Evolutionary conservation across 805 yeast genomes (phyloP).

Genomic region (Lachancea waltii): DNA sequence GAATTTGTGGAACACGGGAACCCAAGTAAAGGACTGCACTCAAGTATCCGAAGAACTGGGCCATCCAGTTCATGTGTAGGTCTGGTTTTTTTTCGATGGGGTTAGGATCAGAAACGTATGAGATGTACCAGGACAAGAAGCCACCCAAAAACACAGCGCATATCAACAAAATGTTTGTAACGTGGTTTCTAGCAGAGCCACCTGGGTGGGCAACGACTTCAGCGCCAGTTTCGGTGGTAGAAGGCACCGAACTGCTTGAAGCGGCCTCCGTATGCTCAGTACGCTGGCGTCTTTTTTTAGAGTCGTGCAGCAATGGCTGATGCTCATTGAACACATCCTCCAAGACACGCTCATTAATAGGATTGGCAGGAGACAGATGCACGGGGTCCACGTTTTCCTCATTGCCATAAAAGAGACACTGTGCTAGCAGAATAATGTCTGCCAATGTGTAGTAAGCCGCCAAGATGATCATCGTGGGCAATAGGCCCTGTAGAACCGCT

Average conservation of each 20-base stretch:
- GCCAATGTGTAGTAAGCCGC: conserved; percentile 92
- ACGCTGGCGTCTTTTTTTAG: conserved; percentile 7
- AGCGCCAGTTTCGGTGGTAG: conserved; percentile 7
- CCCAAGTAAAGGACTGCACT: conserved; percentile 75
- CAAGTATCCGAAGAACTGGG: conserved; percentile 79
- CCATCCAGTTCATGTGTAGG: conserved; percentile 62
- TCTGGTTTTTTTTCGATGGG: conserved; percentile 34
- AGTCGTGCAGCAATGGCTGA: conserved; percentile 21
- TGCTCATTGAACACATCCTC: conserved; percentile 36
- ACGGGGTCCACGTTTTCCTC: conserved; percentile 54
- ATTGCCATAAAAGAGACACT: conserved; percentile 74
- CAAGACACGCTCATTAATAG: conserved; percentile 65
- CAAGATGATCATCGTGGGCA: conserved; percentile 89
- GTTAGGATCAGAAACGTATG: conserved; percentile 43
- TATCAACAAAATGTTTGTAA: conserved; percentile 47
- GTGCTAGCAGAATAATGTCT: conserved; percentile 75
- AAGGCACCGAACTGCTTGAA: conserved; percentile 8
- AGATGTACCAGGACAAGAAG: conserved; percentile 77
- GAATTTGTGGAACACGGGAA: conserved; percentile 87
- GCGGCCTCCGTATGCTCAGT: conserved; percentile 8
- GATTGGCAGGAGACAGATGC: conserved; percentile 85
- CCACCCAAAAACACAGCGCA: conserved; percentile 68
- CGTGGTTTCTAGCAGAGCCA: conserved; percentile 18
- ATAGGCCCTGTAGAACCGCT: conserved; percentile 78
- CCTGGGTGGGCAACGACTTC: conserved; percentile 13